A percentile compares a stretch with the other conserved stretches of the same genome.
These are phyloP conservation scores for Cryptosporidium andersoni DNA, from an alignment of 169 alveolate species.

Conservation along the genomic window DNA sequence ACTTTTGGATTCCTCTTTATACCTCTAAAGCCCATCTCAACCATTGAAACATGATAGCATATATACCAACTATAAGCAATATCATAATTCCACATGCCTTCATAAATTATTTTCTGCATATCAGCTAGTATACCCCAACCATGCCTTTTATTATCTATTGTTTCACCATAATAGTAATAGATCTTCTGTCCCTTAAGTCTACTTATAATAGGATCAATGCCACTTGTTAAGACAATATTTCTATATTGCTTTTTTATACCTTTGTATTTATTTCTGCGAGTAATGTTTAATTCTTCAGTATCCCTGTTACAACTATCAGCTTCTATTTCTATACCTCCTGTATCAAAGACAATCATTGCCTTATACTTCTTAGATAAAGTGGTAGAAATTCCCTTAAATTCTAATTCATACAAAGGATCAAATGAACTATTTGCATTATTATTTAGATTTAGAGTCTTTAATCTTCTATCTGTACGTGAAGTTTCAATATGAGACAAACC, in stretches of 20 bases:
- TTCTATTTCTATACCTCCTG: background rate
- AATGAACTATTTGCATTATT: too few species aligned
- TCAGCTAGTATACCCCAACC: constrained; percentile 78
- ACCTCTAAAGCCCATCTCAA: constrained; percentile 74
- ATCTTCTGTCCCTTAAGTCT: background rate
- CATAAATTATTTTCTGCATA: constrained; percentile 73
- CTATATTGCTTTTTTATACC: background rate
- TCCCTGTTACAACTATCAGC: background rate
- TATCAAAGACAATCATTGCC: background rate
- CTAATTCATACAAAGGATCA: too few species aligned
- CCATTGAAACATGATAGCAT: constrained; percentile 67
- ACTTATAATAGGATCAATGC: background rate
- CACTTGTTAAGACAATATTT: constrained; percentile 14
- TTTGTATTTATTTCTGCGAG: background rate
- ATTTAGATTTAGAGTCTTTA: too few species aligned
- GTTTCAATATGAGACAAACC: too few species aligned
- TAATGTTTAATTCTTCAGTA: background rate
- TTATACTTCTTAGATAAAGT: too few species aligned
- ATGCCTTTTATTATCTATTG: constrained; percentile 73
- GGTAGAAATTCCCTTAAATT: too few species aligned
- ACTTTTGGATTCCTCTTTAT: background rate
- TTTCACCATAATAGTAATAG: constrained; percentile 75
- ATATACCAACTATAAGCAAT: constrained; percentile 74
- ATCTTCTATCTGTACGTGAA: too few species aligned
- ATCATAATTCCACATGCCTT: constrained; percentile 76